Base-by-base conservation (phyloP, 345 rosid genomes). In the Cochlearia excelsa region DNA sequence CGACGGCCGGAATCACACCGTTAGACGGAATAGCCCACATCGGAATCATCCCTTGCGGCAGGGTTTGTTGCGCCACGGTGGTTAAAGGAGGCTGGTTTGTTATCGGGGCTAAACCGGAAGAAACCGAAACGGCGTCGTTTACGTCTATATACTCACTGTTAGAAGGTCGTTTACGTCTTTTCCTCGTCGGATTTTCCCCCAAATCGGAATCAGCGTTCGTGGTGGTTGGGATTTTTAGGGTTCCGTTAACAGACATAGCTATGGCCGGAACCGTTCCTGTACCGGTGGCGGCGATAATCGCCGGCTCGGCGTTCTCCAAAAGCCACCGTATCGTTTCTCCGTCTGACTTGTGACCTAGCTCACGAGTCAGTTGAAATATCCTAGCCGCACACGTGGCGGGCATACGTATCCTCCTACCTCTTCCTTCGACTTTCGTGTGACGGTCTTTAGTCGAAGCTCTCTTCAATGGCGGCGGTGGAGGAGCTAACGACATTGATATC, bases 381-480 rank as follows among this genome's bases (percentile, higher is more conserved):
- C 97, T 74, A 33, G 97, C 96, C 2, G 97, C 97, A 66, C 95
- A 87, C 16, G 95, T 78, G 69, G 95, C 90, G 0, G 97, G 97
- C 87, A 90, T 90, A 65, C 97, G 86, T 78, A 90, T 85, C 84
- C 97, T 84, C 78, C 95, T 70, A 6, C 95, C 95, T 28, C 97
- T 77, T 5, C 95, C 97, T 70, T 87, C 95, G 3, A 90, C 97
- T 61, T 90, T 90, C 11, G 97, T 87, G 71, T 90, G 97, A 1
- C 97, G 84, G 70, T 87, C 97, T 67, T 88, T 88, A 37, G 93
- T 82, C 6, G 91, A 82, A 9, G 86, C 67, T 52, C 92, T 76
- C 67, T 77, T 86, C 39, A 74, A 73, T 46, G 79, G 80, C 6
- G 73, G 75, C 40, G 35, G 5, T 5, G 35, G 58, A 26, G 82